These are phyloP conservation scores for Suhomyces panamericanus DNA, from an alignment of 1,139 yeast genomes.

Conservation along the genomic window DNA sequence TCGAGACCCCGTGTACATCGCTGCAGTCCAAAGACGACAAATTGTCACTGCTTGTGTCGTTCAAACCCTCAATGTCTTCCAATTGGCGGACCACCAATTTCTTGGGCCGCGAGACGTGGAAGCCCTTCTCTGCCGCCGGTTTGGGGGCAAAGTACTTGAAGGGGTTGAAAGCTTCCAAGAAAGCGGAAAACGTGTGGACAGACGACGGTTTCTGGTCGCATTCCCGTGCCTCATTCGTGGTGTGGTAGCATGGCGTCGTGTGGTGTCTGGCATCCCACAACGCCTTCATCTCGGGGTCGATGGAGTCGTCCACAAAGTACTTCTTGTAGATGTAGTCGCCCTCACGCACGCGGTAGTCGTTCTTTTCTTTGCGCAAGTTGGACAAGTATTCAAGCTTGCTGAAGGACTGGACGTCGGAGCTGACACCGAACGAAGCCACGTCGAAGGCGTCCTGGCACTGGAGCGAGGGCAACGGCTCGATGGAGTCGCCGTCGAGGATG, in stretches of 20 bases:
- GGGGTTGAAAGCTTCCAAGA: neutral
- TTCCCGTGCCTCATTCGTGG: neutral
- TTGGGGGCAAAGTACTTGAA: neutral
- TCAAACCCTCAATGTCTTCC: slow-evolving; percentile 5
- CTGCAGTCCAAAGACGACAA: neutral
- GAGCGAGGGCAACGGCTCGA: slow-evolving; percentile 1
- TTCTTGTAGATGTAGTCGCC: slow-evolving; percentile 48
- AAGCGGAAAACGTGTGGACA: neutral
- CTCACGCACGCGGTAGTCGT: slow-evolving; percentile 51
- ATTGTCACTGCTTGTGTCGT: neutral
- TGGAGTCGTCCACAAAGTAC: slow-evolving; percentile 38
- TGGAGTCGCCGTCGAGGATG: neutral
- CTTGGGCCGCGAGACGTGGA: slow-evolving; percentile 48
- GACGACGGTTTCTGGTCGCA: neutral
- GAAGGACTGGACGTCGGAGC: slow-evolving; percentile 13
- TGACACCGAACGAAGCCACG: neutral
- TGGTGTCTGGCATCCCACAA: slow-evolving; percentile 50
- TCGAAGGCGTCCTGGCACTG: slow-evolving; percentile 11
- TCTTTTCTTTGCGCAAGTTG: slow-evolving; percentile 18
- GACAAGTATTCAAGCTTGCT: slow-evolving; percentile 15
- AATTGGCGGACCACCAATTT: slow-evolving; percentile 33
- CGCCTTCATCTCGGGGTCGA: slow-evolving; percentile 53
- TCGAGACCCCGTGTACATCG: neutral
- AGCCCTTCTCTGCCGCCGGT: slow-evolving; percentile 22
- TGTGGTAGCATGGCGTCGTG: slow-evolving; percentile 7